Base-by-base conservation (phyloP, 495 filamentous ascomycete genomes). In the Penicillium angulare region DNA sequence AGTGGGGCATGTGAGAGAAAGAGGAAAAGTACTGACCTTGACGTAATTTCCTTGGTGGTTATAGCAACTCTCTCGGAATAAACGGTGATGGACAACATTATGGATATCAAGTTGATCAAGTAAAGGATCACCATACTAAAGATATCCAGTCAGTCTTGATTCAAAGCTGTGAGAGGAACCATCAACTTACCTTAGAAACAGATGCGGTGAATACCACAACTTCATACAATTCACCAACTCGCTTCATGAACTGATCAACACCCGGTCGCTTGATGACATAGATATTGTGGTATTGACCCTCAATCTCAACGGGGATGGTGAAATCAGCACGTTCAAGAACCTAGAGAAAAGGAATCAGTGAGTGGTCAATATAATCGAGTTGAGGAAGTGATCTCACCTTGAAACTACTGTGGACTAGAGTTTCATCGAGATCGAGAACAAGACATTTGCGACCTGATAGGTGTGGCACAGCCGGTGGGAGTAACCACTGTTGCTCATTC, bases 31-130 rank as follows among this genome's bases (percentile, higher is more conserved):
- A 50, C 71, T 40, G 38, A 86, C 84, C 80, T 98, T 98, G 56
- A 98, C 93, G 62, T 98, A 98, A 66, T 98, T 98, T 49, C 93
- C 93, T 73, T 97, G 95, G 66, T 99, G 95, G 66, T 99, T 97
- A 68, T 96, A 97, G 69, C 93, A 99, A 67, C 92, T 97, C 66
- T 99, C 93, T 26, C 93, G 84, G 81, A 99, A 99, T 21, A 99
- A 75, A 15, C 93, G 82, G 64, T 99, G 93, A 64, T 97, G 95
- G 20, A 99, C 89, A 22, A 97, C 93, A 57, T 90, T 83, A 66
- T 99, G 93, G 49, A 99, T 96, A 65, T 99, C 93, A 40, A 99
- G 75, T 68, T 99, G 95, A 66, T 99, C 95, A 20, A 99, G 77
- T 26, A 98, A 76, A 27, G 93, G 93, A 73, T 98, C 93, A 42